Conservation (phyloP, 176 grass and related monocot species). For the Bolboschoenus planiculmis region DNA sequence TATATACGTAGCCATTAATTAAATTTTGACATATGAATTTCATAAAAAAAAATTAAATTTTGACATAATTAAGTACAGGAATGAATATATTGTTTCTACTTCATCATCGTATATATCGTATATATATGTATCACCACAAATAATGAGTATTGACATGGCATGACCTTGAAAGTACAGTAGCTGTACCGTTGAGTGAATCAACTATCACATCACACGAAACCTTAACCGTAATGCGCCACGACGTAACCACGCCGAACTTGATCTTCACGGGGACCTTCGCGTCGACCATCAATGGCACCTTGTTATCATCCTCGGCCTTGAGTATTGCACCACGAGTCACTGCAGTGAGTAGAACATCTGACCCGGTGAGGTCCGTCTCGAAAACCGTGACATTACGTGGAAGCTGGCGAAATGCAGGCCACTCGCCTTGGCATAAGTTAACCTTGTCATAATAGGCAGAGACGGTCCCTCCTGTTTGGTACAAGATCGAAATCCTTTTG, state of each 20-base stretch:
- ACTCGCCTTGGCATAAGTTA: constrained; percentile 37
- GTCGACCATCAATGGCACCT: constrained; percentile 46
- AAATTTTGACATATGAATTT: neutral
- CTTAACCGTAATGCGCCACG: constrained; percentile 62
- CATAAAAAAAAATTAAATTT: too few relatives aligned
- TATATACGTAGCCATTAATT: neutral
- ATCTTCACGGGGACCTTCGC: constrained; percentile 33
- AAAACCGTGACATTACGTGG: constrained; percentile 60
- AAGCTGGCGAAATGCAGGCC: constrained; percentile 63
- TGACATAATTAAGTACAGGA: neutral
- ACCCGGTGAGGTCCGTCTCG: constrained; percentile 8
- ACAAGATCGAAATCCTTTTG: constrained; percentile 48
- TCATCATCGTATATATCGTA: neutral
- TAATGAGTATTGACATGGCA: constrained; percentile 26
- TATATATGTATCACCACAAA: constrained; percentile 16
- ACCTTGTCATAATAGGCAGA: constrained; percentile 33
- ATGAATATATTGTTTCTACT: neutral
- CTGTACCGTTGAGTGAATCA: constrained; percentile 33
- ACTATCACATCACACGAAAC: constrained; percentile 58
- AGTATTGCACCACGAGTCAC: neutral
- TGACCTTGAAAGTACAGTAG: constrained; percentile 22
- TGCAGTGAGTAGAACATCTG: constrained; percentile 24
- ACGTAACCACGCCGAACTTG: constrained; percentile 41
- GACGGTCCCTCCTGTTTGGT: constrained; percentile 45
- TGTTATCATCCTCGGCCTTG: constrained; percentile 12